Evolutionary conservation across 192 early-diverging fungal genomes (phyloP), one percentile per base, ranked within the genome.

Genomic region (Jimgerdemannia lactiflua): DNA sequence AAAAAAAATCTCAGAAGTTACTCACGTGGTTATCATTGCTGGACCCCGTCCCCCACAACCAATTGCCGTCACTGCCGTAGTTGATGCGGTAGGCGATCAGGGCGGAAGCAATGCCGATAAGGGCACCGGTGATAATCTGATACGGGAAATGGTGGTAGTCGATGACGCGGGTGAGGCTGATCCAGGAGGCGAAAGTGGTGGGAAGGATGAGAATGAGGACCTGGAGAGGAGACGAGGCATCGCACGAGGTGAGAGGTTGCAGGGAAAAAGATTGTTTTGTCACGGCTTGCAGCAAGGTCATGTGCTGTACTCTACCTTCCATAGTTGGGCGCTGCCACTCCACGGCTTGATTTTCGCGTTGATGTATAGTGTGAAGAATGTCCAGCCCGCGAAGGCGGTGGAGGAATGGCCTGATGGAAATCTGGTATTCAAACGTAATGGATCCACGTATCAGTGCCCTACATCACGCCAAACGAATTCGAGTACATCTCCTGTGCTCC

Each of bases 71-170:
- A 63, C 42, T 59, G n/a, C 40, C 71, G 66, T 71, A 76, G 67
- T 76, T 68, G 54, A 71, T 42, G 9, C 75, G 75, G 72, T 64
- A 71, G 40, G 70, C 17, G 4, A 76, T 65, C 29, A 76, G 14
- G 19, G 71, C 75, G 20, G 18, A 9, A 18, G 41, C 4, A 43
- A 76, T 76, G 39, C 75, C 75, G 39, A 76, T 74, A 9, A 76
- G 18, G 2, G 10, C 70, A 40, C 75, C 75, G 9, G 43, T 42
- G 64, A 76, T 72, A 43, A 76, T 76, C 72, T 76, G 75, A 65
- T 43, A 76, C 42, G 75, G 70, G 65, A 76, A 76, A 72, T 76
- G 75, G 11, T 70, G 75, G 14, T 63, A 76, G 54, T 76, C 75
- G n/a, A 19, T 19, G 18, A 76, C 18, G 8, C 75, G 75, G 3